Evolutionary conservation across 495 filamentous ascomycete species (phyloP), one percentile per base, ranked within the genome.

Genomic region (Daldinia decipiens): DNA sequence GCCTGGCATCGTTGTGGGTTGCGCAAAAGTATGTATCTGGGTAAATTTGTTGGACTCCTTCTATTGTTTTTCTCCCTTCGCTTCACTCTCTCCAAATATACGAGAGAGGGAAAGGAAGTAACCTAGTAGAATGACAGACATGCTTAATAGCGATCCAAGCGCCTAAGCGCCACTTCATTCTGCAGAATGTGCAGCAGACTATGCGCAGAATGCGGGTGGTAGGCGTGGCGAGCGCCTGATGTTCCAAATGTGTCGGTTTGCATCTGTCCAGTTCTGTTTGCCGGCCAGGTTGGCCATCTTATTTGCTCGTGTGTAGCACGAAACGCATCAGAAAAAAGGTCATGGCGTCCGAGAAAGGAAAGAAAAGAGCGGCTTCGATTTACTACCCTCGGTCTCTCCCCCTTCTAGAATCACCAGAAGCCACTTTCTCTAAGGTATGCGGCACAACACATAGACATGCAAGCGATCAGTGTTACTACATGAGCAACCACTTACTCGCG

Each of bases 141-240:
- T 45, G 17, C 6, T 21, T 47, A 11, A 47, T 21, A 24, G 19
- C 43, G 24, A 47, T 11, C 17, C 43, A 47, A 21, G 43, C 43
- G 68, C 36, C 57, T 31, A 64, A 59, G 50, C 70, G 70, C 70
- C 70, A 73, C 70, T 66, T 73, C 70, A 73, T 59, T 52, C 62
- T 66, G 65, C 62, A 73, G 65, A 65, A 68, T 59, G 57, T 45
- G 43, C 24, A 47, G 21, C 43, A 24, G 65, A 62, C 65, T 62
- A 63, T 38, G 47, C 9, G 21, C 43, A 24, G 65, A 65, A 68
- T 63, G 69, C 47, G 29, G 70, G 55, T 24, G 59, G 38, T 60
- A 50, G 55, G 51, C 56, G 65, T 69, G 62, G 70, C 65, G 65
- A 69, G 70, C 70, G 61, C 62, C 65, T 40, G 65, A 56, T 53